These are phyloP conservation scores for Hyaloscypha variabilis DNA, from an alignment of 495 filamentous ascomycete genomes.

Conservation along the genomic window DNA sequence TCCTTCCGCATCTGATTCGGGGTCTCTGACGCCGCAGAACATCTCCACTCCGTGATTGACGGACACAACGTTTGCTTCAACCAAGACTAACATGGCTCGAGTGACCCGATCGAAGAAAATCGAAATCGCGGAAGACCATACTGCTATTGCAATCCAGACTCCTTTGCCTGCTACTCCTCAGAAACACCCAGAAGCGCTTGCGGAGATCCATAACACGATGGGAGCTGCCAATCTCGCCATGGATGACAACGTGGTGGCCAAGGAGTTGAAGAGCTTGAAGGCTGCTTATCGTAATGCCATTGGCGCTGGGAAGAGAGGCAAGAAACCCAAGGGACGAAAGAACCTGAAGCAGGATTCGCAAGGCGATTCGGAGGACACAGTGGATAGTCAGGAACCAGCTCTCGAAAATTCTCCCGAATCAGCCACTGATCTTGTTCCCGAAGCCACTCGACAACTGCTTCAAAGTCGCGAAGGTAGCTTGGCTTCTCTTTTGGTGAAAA, in stretches of 20 bases:
- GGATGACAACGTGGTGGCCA: conserved; percentile 24
- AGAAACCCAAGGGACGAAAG: conserved; percentile 35
- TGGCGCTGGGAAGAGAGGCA: conserved; percentile 31
- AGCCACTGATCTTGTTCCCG: conserved; percentile 7
- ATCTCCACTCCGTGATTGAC: conserved; percentile 4
- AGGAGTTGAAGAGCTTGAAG: conserved; percentile 31
- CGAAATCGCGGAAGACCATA: conserved; percentile 26
- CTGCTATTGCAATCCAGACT: conserved; percentile 20
- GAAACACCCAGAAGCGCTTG: conserved; percentile 27
- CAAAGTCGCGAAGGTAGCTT: conserved; percentile 20
- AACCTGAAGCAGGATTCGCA: conserved; percentile 23
- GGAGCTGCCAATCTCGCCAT: conserved; percentile 20
- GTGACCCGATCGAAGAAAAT: conserved; percentile 36
- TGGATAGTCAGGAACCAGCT: background rate
- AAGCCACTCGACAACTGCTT: conserved; percentile 7
- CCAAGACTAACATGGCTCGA: conserved; percentile 36
- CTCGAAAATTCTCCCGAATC: background rate
- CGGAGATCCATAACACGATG: conserved; percentile 33
- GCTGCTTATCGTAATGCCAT: conserved; percentile 30
- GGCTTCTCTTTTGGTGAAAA: conserved; percentile 13
- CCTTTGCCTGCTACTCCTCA: conserved; percentile 8
- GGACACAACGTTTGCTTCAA: background rate
- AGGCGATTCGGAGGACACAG: background rate
- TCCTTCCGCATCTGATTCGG: background rate
- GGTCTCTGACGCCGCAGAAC: conserved; percentile 4